A percentile compares a stretch with the other conserved stretches of the same genome.
Conservation (phyloP, 2,329 filamentous ascomycete genomes). For the Leptographium lundbergii region DNA sequence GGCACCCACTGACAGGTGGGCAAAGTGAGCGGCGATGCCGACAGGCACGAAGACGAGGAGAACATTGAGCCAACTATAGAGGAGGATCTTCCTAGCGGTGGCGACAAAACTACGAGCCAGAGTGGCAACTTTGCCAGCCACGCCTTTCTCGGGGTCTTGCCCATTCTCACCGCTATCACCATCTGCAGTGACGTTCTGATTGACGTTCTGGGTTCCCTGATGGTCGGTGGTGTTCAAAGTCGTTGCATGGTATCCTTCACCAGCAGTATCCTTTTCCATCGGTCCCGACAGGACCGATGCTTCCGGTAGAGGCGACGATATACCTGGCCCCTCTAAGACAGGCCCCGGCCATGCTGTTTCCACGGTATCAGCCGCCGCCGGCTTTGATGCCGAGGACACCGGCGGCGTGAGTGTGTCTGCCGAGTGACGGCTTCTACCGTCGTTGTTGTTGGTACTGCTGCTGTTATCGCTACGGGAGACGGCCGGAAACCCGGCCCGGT, state of each 20-base stretch:
- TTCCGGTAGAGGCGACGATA: neutral
- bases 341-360: conserved; percentile 42
- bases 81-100: conserved; percentile 47
- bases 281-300: neutral
- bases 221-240: neutral
- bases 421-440: neutral
- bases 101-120: conserved; percentile 22
- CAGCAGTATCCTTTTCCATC: neutral
- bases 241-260: neutral
- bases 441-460: neutral
- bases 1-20: conserved; percentile 35
- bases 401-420: neutral
- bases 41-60: conserved; percentile 67
- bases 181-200: neutral
- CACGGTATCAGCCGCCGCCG: conserved; percentile 30
- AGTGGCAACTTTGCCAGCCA: conserved; percentile 17
- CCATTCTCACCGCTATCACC: neutral
- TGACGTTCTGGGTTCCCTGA: neutral
- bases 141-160: neutral
- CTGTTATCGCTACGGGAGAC: neutral
- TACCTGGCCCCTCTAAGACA: conserved; percentile 33
- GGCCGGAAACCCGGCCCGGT: neutral
- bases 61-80: conserved; percentile 67
- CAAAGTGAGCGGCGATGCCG: conserved; percentile 53
- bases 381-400: conserved; percentile 4